These are phyloP conservation scores for Ceratorhiza oryzae-sativae DNA, from an alignment of 1,284 basidiomycete genomes.

Conservation along the genomic window DNA sequence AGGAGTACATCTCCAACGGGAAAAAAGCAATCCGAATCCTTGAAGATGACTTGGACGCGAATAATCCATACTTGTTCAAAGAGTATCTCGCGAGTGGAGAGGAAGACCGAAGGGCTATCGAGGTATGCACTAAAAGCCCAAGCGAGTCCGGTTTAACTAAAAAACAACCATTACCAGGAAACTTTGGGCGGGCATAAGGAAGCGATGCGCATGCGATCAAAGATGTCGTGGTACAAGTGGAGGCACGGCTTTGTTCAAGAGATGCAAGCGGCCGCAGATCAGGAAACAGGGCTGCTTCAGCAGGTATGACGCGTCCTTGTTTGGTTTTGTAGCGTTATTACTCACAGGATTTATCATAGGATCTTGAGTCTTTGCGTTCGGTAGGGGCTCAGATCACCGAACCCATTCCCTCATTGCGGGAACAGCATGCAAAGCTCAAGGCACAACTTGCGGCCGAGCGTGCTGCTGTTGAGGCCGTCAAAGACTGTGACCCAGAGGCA, in stretches of 20 bases:
- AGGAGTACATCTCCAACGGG: constrained; percentile 42
- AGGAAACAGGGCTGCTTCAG: constrained; percentile 17
- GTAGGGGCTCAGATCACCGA: constrained; percentile 44
- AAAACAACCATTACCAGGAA: background rate
- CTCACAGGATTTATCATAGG: constrained; percentile 40
- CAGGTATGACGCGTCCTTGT: background rate
- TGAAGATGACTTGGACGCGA: constrained; percentile 51
- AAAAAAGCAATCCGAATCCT: constrained; percentile 48
- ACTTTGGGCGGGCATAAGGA: constrained; percentile 35
- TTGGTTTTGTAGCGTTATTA: constrained; percentile 33
- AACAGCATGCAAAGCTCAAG: constrained; percentile 53
- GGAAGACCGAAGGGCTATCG: constrained; percentile 54
- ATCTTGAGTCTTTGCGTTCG: constrained; percentile 47
- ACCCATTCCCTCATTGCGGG: constrained; percentile 54
- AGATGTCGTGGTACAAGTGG: constrained; percentile 42
- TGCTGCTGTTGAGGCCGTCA: constrained; percentile 54
- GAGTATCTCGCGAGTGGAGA: constrained; percentile 56
- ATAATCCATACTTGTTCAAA: constrained; percentile 54
- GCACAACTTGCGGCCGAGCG: constrained; percentile 56
- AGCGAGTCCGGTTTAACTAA: background rate
- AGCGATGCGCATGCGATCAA: constrained; percentile 44
- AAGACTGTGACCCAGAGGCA: constrained; percentile 57
- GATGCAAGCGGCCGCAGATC: constrained; percentile 33
- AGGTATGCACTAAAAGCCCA: constrained; percentile 47
- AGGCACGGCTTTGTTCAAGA: constrained; percentile 32